A percentile compares a stretch with the other conserved stretches of the same genome.
Conservation (phyloP, 768 basidiomycete genomes). For the Auricularia sp. region DNA sequence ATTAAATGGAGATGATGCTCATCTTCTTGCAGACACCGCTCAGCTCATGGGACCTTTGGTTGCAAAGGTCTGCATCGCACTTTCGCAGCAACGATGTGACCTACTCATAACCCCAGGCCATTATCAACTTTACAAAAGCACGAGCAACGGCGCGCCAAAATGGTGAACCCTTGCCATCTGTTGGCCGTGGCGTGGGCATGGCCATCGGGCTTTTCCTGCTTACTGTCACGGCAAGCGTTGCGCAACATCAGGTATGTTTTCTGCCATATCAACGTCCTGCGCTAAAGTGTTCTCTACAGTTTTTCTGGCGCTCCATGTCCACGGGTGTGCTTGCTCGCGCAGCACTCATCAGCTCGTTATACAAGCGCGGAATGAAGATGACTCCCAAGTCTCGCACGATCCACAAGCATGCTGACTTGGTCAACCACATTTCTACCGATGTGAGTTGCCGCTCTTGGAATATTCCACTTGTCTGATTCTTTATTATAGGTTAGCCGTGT, state of each 20-base stretch:
- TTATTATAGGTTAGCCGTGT: conserved; percentile 6
- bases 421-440: conserved; percentile 58
- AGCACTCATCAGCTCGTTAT: conserved; percentile 59
- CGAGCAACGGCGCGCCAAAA: conserved; percentile 29
- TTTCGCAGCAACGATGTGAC: neutral
- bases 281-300: conserved; percentile 22
- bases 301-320: conserved; percentile 62
- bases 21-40: conserved; percentile 51
- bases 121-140: conserved; percentile 51
- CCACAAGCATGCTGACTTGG: conserved; percentile 48
- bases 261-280: neutral
- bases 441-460: conserved; percentile 24
- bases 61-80: conserved; percentile 34
- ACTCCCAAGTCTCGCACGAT: conserved; percentile 55
- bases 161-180: conserved; percentile 23
- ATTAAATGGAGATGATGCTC: neutral
- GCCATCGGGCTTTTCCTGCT: conserved; percentile 42
- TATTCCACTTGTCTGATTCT: neutral
- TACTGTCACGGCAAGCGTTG: conserved; percentile 43
- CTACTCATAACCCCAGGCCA: conserved; percentile 24
- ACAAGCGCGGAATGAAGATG: conserved; percentile 55
- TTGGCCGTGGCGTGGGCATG: conserved; percentile 52
- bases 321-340: conserved; percentile 56
- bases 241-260: conserved; percentile 49
- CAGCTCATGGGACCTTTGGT: conserved; percentile 55